Evolutionary conservation across 352 stramenopile species (phyloP), one percentile per base, ranked within the genome.

Genomic region (Lagenidium sp.): DNA sequence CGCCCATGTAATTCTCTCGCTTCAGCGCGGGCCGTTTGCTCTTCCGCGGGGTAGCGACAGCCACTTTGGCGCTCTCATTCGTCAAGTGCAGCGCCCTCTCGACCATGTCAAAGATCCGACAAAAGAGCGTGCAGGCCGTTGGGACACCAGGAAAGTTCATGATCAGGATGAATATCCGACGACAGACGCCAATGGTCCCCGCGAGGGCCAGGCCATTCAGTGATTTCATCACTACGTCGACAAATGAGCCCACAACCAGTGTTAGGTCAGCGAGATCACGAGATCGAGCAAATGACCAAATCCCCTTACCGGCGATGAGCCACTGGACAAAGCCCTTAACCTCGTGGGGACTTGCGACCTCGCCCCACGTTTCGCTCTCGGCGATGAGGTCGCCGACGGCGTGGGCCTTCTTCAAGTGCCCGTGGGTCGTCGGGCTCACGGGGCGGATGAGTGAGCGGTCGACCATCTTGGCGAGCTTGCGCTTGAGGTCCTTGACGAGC

Each of bases 401-500:
- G 6, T 55, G 29, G 4, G 47, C 50, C n/a, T 64, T 46, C 32
- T 57, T 32, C 26, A 63, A 44, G 34, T 54, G 60, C 12, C 20
- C 36, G 18, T 46, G 28, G 24, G 48, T 44, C 44, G 60, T 31
- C 36, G 57, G 41, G 41, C 61, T n/a, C 32, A 65, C 41, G 47
- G 60, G 28, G 32, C 52, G 39, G 44, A 41, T 28, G 11, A 74
- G 60, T 30, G 76, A 86, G 28, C 55, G 47, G 40, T 68, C 72
- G 16, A 86, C 58, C 70, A 88, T 80, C 40, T 75, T 80, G 29
- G 59, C 49, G 35, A 91, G 50, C 11, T 69, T 76, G 8, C 59
- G 70, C 60, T 82, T 83, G 30, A 91, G 59, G 28, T 88, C 69
- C 28, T 86, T 88, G 7, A 91, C 73, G 19, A 91, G 55, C 29